These are phyloP conservation scores for Lentinula boryana DNA, from an alignment of 768 basidiomycete genomes.

Conservation along the genomic window DNA sequence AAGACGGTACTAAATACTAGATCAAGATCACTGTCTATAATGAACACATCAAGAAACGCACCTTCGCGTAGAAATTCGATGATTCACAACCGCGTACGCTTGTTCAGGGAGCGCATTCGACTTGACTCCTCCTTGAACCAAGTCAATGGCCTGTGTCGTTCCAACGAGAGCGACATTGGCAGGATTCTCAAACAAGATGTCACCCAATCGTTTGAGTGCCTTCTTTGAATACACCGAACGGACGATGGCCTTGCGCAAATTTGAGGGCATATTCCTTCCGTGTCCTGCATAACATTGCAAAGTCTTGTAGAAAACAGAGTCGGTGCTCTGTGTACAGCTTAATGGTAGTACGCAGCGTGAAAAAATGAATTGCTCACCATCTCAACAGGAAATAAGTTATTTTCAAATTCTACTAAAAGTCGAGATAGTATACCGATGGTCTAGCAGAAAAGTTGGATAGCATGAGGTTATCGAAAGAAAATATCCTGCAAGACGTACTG, in stretches of 20 bases:
- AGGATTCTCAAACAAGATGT: constrained; percentile 19
- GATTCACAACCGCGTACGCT: constrained; percentile 42
- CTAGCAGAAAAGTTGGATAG: constrained; percentile 9
- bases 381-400: constrained; percentile 28
- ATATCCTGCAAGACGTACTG: constrained; percentile 26
- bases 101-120: constrained; percentile 57
- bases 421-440: constrained; percentile 57
- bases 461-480: not conserved
- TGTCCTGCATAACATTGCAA: constrained; percentile 48
- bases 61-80: constrained; percentile 42
- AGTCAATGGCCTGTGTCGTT: constrained; percentile 55
- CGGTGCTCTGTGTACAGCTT: constrained; percentile 19
- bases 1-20: constrained; percentile 24
- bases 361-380: constrained; percentile 21
- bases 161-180: constrained; percentile 25
- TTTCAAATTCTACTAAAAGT: constrained; percentile 44
- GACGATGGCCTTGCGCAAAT: constrained; percentile 26
- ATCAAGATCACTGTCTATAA: not conserved
- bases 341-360: not conserved
- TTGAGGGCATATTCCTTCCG: constrained; percentile 32
- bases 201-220: constrained; percentile 35
- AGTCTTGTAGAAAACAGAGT: constrained; percentile 34
- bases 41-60: constrained; percentile 5
- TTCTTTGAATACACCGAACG: constrained; percentile 27
- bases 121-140: constrained; percentile 41